These are phyloP conservation scores for Termitomyces sp. DNA, from an alignment of 768 basidiomycete genomes.

Conservation along the genomic window DNA sequence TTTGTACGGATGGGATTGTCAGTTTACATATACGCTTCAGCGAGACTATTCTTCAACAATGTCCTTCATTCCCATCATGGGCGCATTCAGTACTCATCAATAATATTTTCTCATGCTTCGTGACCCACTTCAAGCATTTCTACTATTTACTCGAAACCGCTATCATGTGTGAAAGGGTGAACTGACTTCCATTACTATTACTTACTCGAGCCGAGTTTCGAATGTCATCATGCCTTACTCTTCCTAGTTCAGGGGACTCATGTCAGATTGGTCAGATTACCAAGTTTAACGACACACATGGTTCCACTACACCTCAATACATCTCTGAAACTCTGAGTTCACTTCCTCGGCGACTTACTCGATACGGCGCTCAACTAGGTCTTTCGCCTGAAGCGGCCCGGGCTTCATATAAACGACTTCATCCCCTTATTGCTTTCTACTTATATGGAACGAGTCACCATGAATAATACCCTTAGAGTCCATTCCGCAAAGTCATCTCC, in stretches of 20 bases:
- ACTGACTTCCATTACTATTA: not conserved
- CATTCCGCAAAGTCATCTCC: not conserved
- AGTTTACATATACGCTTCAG: not conserved
- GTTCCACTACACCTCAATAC: too few relatives aligned
- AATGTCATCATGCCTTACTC: not conserved
- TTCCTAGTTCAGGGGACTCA: not conserved
- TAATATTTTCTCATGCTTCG: not conserved
- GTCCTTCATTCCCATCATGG: not conserved
- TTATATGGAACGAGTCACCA: not conserved
- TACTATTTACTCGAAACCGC: not conserved
- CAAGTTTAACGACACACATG: not conserved
- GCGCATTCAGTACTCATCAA: not conserved
- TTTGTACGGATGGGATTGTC: not conserved
- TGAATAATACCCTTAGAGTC: not conserved
- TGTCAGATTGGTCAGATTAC: not conserved
- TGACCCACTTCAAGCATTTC: conserved; percentile 1
- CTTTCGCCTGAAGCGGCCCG: not conserved
- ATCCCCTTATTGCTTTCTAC: not conserved
- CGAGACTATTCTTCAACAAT: not conserved
- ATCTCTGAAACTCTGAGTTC: not conserved
- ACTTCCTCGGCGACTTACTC: not conserved
- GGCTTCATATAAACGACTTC: not conserved
- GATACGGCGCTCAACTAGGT: not conserved
- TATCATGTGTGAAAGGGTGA: not conserved
- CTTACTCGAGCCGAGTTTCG: not conserved